Conservation (phyloP, 768 basidiomycete genomes). For the Collybia mongolica region DNA sequence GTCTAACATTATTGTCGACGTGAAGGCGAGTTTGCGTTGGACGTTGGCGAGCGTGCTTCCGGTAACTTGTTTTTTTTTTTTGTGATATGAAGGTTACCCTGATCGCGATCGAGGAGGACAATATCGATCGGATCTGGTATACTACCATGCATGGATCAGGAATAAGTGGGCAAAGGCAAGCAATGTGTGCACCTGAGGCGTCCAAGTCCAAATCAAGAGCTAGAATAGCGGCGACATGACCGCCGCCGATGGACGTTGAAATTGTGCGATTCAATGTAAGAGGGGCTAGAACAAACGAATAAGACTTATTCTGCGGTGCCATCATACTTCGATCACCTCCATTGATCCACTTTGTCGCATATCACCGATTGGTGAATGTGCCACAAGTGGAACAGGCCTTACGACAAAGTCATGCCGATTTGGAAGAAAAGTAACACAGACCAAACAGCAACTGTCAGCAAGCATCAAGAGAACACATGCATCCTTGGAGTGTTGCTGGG, state of each 20-base stretch:
- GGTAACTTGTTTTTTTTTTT: too few relatives aligned
- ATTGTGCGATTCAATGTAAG: not conserved
- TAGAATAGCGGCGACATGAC: too few relatives aligned
- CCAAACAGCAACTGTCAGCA: not conserved
- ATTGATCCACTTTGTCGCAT: conserved; percentile 1
- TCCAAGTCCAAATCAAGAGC: too few relatives aligned
- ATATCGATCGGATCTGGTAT: not conserved
- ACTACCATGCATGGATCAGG: too few relatives aligned
- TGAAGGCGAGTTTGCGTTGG: too few relatives aligned
- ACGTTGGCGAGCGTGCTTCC: too few relatives aligned
- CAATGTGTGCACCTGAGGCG: too few relatives aligned
- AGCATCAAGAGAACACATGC: not conserved
- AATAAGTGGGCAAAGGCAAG: too few relatives aligned
- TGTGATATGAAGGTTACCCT: not conserved
- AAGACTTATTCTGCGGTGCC: conserved; percentile 1
- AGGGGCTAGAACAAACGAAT: not conserved
- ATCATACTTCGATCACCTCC: conserved; percentile 5
- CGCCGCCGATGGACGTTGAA: not conserved
- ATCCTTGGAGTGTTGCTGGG: not conserved
- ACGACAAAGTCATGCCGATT: conserved; percentile 6
- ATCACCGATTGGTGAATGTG: conserved; percentile 1
- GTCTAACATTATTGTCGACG: too few relatives aligned
- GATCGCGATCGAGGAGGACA: not conserved
- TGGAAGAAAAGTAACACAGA: conserved; percentile 7
- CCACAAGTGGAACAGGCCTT: not conserved